Evolutionary conservation across 2,329 filamentous ascomycete species (phyloP).

Genomic region (Colletotrichum sp.): DNA sequence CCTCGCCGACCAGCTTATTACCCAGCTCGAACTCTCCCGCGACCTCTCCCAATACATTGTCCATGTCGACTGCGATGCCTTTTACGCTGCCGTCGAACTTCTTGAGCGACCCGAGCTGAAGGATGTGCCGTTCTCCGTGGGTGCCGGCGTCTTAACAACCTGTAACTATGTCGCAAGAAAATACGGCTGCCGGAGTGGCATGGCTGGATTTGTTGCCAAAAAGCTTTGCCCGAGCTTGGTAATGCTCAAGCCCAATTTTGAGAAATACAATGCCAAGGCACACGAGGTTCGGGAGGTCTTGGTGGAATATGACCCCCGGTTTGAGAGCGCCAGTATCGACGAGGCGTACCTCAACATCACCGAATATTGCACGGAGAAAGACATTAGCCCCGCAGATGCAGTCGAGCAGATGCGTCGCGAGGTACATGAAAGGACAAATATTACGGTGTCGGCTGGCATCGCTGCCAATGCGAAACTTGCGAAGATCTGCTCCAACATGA

Average conservation of each 20-base stretch:
- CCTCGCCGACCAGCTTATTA: conserved; percentile 80
- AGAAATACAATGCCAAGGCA: conserved; percentile 91
- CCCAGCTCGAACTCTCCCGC: conserved; percentile 76
- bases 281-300: conserved; percentile 84
- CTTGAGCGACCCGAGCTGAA: conserved; percentile 84
- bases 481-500: conserved; percentile 94
- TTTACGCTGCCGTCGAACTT: conserved; percentile 93
- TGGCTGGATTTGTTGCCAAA: conserved; percentile 95
- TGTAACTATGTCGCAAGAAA: conserved; percentile 90
- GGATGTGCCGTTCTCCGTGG: conserved; percentile 89
- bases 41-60: conserved; percentile 87
- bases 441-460: conserved; percentile 94
- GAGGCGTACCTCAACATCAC: conserved; percentile 98
- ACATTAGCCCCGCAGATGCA: conserved; percentile 72
- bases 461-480: conserved; percentile 92
- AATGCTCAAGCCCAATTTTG: conserved; percentile 82
- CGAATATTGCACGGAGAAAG: conserved; percentile 75
- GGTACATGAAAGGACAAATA: conserved; percentile 75
- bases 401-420: conserved; percentile 80
- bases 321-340: conserved; percentile 93
- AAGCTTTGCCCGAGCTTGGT: conserved; percentile 90
- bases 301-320: conserved; percentile 85
- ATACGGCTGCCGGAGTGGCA: conserved; percentile 90
- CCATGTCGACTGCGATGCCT: conserved; percentile 96
- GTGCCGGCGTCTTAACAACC: conserved; percentile 67